Percentiles rank a stretch among this genome's conserved stretches.
Evolutionary conservation across 176 grass and related monocot genomes (phyloP).

Genomic region (Zea luxurians): DNA sequence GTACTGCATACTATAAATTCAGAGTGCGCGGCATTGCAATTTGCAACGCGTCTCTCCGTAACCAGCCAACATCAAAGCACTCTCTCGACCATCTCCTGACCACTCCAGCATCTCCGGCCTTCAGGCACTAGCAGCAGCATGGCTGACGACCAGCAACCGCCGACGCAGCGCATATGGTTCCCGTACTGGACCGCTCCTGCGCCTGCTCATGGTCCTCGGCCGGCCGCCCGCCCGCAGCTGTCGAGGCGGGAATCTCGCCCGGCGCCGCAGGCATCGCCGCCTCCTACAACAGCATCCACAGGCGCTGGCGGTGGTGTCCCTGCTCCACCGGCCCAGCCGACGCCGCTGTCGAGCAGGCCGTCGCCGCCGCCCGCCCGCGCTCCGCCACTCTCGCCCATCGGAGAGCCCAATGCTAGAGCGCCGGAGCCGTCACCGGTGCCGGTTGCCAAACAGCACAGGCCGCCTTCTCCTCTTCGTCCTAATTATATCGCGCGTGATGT

Average conservation of each 20-base stretch:
- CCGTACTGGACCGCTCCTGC: constrained; percentile 27
- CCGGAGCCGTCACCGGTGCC: neutral
- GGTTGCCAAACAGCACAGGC: neutral
- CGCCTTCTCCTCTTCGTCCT: neutral
- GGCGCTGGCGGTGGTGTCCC: neutral
- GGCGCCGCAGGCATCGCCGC: constrained; percentile 8
- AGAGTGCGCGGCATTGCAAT: neutral
- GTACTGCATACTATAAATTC: constrained; percentile 2
- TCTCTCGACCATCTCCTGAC: neutral
- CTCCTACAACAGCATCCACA: neutral
- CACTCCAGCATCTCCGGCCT: neutral
- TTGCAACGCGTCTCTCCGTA: neutral
- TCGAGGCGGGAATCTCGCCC: constrained; percentile 27
- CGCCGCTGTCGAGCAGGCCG: constrained; percentile 19
- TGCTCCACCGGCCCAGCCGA: constrained; percentile 6
- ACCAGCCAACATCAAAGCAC: neutral
- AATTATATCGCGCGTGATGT: neutral
- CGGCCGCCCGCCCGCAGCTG: neutral
- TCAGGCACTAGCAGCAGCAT: neutral
- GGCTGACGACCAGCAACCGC: constrained; percentile 40
- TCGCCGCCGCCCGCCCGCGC: constrained; percentile 30
- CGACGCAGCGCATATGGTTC: constrained; percentile 39
- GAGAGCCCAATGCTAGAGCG: constrained; percentile 15
- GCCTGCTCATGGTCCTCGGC: neutral
- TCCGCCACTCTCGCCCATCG: constrained; percentile 18